phyloP scores from a whole-genome alignment of 768 basidiomycete species.

The Gautieria morchelliformis region DNA sequence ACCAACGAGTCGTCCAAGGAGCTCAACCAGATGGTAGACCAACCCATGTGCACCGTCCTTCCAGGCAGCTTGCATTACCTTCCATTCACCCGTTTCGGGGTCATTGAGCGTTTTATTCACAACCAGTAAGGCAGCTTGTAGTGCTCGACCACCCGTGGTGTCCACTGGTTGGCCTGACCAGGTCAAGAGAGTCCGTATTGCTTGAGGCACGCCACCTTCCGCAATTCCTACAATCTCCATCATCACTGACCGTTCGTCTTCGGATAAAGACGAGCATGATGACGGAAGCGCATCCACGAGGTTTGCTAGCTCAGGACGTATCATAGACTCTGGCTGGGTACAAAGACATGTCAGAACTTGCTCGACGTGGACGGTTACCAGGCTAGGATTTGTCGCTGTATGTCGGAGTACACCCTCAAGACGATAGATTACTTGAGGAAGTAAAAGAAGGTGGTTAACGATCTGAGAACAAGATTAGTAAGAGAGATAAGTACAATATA shows the following conservation, averaged over 20 bases:
- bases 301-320: constrained; percentile 48
- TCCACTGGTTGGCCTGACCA: constrained; percentile 40
- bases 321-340: constrained; percentile 48
- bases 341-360: constrained; percentile 54
- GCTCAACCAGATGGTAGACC: constrained; percentile 44
- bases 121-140: constrained; percentile 56
- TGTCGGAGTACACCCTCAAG: constrained; percentile 58
- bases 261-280: constrained; percentile 52
- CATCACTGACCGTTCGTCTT: constrained; percentile 49
- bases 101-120: constrained; percentile 41
- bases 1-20: constrained; percentile 36
- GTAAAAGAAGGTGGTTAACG: constrained; percentile 59
- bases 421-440: constrained; percentile 64
- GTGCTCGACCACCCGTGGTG: constrained; percentile 42
- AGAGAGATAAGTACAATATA: background rate
- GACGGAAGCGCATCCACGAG: constrained; percentile 49
- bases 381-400: constrained; percentile 47
- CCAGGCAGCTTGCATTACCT: constrained; percentile 50
- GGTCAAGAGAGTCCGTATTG: constrained; percentile 46
- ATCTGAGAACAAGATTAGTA: constrained; percentile 34
- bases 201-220: constrained; percentile 54
- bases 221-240: constrained; percentile 57
- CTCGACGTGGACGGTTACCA: constrained; percentile 59
- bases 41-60: constrained; percentile 48
- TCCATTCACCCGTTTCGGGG: constrained; percentile 46